A percentile compares a stretch with the other conserved stretches of the same genome.
Evolutionary conservation across 2,329 filamentous ascomycete genomes (phyloP).

Genomic region (Knufia fluminis): DNA sequence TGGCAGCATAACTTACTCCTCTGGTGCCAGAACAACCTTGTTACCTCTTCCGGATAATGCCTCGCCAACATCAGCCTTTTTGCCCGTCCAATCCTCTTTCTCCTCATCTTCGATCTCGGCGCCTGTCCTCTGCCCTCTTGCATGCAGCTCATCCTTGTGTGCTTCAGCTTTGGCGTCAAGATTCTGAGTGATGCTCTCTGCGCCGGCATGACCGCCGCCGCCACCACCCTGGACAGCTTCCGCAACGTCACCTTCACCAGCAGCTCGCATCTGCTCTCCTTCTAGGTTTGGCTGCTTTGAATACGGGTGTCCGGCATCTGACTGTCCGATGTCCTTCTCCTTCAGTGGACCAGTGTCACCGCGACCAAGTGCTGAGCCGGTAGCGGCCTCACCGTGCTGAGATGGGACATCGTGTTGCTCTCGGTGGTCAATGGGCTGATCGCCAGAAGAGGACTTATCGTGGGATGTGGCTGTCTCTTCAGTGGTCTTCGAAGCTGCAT

Average conservation of each 20-base stretch:
- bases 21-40: conserved; percentile 22
- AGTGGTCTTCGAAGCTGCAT: conserved; percentile 23
- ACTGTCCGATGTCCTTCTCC: conserved; percentile 16
- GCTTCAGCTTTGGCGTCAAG: conserved; percentile 17
- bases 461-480: conserved; percentile 20
- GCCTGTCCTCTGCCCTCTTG: conserved; percentile 15
- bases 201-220: conserved; percentile 17
- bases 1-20: conserved; percentile 7
- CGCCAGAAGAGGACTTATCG: conserved; percentile 9
- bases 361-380: conserved; percentile 19
- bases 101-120: conserved; percentile 17
- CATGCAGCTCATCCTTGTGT: conserved; percentile 19
- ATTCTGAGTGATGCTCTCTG: conserved; percentile 16
- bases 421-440: conserved; percentile 20
- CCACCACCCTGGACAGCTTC: conserved; percentile 18
- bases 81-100: conserved; percentile 21
- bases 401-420: conserved; percentile 21
- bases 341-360: conserved; percentile 19
- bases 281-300: conserved; percentile 21
- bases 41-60: conserved; percentile 17
- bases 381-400: conserved; percentile 19
- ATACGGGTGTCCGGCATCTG: conserved; percentile 15
- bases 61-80: conserved; percentile 21
- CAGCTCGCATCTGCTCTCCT: conserved; percentile 27
- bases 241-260: conserved; percentile 25